phyloP scores from a whole-genome alignment of 1,284 basidiomycete genomes.

The Polyporus tsugae region DNA sequence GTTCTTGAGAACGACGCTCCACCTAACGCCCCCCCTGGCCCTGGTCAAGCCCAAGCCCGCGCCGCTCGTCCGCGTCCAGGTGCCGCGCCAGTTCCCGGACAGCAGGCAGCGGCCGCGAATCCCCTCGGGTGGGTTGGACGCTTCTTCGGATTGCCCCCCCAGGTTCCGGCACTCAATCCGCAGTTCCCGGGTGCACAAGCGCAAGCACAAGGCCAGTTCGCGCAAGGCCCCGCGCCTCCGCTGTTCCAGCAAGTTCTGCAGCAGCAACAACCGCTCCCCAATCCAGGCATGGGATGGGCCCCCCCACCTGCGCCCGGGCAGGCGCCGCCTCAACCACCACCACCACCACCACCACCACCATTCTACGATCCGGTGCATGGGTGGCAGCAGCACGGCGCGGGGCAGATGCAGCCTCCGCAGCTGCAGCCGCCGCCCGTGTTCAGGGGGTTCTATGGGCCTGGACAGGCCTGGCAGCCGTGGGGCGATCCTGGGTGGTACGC shows the following conservation, averaged over 20 bases:
- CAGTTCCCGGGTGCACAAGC: slow-evolving; percentile 29
- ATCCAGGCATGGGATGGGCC: slow-evolving; percentile 26
- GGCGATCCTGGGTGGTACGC: slow-evolving; percentile 45
- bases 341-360: slow-evolving; percentile 33
- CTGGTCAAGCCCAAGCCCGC: slow-evolving; percentile 39
- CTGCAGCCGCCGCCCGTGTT: slow-evolving; percentile 45
- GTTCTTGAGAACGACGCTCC: slow-evolving; percentile 70
- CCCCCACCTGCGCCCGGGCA: slow-evolving; percentile 26
- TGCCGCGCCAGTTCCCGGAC: slow-evolving; percentile 20
- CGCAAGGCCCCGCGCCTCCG: slow-evolving; percentile 29
- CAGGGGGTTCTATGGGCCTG: slow-evolving; percentile 67
- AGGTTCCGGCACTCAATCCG: slow-evolving; percentile 30
- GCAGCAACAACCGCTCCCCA: slow-evolving; percentile 22
- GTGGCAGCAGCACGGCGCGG: slow-evolving; percentile 38
- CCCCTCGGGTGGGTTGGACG: slow-evolving; percentile 55
- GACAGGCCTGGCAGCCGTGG: slow-evolving; percentile 72
- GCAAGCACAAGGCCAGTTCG: slow-evolving; percentile 29
- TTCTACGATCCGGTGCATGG: slow-evolving; percentile 39
- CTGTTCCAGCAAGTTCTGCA: slow-evolving; percentile 26
- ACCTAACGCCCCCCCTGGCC: slow-evolving; percentile 34
- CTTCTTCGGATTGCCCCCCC: slow-evolving; percentile 52
- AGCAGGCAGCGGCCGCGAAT: slow-evolving; percentile 21
- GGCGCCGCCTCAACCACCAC: slow-evolving; percentile 31
- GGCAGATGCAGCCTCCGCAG: slow-evolving; percentile 35
- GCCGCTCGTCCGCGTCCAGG: slow-evolving; percentile 28